Evolutionary conservation across 2,329 filamentous ascomycete species (phyloP).

Genomic region (Aspergillus terreus): DNA sequence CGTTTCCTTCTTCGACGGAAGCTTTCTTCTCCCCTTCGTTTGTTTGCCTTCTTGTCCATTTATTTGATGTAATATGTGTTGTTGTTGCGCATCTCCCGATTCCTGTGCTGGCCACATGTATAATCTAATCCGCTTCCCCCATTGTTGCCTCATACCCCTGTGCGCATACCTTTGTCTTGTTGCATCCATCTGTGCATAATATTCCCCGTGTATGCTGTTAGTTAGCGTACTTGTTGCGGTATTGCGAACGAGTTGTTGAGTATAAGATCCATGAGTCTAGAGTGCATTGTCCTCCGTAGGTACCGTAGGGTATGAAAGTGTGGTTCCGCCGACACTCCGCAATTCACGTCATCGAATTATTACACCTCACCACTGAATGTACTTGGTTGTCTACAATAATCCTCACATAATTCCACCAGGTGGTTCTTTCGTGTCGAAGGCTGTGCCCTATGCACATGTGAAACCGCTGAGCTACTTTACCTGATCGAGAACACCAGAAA

Average conservation of each 20-base stretch:
- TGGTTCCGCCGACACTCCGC: no score
- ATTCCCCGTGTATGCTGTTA: slow-evolving; percentile 11
- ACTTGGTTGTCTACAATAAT: no score
- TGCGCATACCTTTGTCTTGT: slow-evolving; percentile 22
- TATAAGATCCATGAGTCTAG: no score
- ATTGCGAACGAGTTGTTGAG: slow-evolving; percentile 1
- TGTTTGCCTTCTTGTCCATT: slow-evolving; percentile 23
- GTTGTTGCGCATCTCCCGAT: slow-evolving; percentile 18
- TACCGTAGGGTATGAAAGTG: no score
- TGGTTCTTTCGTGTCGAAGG: not conserved
- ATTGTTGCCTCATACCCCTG: slow-evolving; percentile 34
- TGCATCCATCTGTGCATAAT: slow-evolving; percentile 17
- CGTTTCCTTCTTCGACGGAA: not conserved
- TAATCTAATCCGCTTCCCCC: slow-evolving; percentile 31
- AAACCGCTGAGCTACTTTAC: not conserved
- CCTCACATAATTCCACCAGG: no score
- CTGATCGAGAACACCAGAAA: not conserved
- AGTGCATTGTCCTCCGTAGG: no score
- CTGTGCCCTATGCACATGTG: not conserved
- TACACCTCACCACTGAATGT: no score
- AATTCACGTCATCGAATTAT: no score
- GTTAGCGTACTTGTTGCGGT: slow-evolving; percentile 12
- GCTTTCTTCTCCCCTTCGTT: slow-evolving; percentile 17
- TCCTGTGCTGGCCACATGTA: slow-evolving; percentile 42
- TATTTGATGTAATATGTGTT: slow-evolving; percentile 34